phyloP scores from a whole-genome alignment of 208 protist species.

The Leishmania turanica region DNA sequence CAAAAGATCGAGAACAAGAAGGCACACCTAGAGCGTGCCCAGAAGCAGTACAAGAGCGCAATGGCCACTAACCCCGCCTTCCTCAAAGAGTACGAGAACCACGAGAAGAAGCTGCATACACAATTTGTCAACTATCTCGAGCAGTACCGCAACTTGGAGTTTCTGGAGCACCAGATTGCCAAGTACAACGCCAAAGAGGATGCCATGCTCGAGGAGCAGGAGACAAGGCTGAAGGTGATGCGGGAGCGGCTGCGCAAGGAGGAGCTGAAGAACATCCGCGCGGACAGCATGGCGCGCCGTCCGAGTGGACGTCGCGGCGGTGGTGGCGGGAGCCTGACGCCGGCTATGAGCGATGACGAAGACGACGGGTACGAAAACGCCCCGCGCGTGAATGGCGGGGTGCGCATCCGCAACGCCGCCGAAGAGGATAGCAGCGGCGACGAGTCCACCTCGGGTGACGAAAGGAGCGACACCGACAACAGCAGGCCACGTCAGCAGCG shows the following conservation, averaged over 20 bases:
- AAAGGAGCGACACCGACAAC: conserved; percentile 48
- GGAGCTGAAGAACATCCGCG: conserved; percentile 83
- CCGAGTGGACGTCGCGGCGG: conserved; percentile 18
- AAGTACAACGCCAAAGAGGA: conserved; percentile 90
- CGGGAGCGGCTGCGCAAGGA: conserved; percentile 88
- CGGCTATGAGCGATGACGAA: conserved; percentile 36
- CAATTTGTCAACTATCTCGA: conserved; percentile 94
- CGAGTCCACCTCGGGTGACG: conserved; percentile 36
- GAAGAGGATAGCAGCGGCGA: conserved; percentile 71
- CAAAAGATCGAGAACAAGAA: conserved; percentile 97
- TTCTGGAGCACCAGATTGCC: conserved; percentile 90
- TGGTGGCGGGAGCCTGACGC: conserved; percentile 3
- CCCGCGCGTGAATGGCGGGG: conserved; percentile 5
- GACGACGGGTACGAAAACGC: conserved; percentile 47
- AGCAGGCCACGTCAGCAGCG: conserved; percentile 10
- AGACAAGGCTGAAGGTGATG: conserved; percentile 89
- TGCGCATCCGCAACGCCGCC: conserved; percentile 41
- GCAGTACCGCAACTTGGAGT: conserved; percentile 95
- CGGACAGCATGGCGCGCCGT: conserved; percentile 32
- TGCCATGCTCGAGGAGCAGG: conserved; percentile 85
- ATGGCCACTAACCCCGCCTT: conserved; percentile 93
- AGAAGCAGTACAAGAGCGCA: conserved; percentile 91
- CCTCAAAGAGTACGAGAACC: conserved; percentile 95
- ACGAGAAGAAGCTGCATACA: conserved; percentile 89
- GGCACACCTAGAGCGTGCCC: conserved; percentile 89